Base-by-base conservation (phyloP, 2,329 filamentous ascomycete genomes). In the Pestalotiopsis sp. region DNA sequence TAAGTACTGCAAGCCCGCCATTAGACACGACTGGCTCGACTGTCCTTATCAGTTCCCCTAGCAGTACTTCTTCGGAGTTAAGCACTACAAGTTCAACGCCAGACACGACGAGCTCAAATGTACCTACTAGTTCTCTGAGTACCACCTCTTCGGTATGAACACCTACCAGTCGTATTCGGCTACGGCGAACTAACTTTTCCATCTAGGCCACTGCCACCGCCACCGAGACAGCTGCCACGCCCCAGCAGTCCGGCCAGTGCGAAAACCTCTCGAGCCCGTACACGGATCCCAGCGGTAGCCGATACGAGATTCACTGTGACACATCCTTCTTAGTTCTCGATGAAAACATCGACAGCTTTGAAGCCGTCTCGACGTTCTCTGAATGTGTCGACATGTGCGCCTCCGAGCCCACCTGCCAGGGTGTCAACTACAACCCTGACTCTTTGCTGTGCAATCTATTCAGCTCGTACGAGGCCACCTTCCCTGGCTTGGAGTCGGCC, bases 371-470 rank as follows among this genome's bases (percentile, higher is more conserved):
- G 14, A 7, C 41, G 6, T 49, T 49, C 41, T 49, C 41, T 5
- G 41, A 49, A 14, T 49, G 41, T n/a, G 5, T 49, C 41, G 7
- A 49, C 41, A 49, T 14, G 41, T 49, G 41, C 12, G 41, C 41
- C 3, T 14, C 13, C 1, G 41, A 49, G 13, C n/a, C 41, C 0
- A 49, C 2, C 3, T 49, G 41, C 41, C 13, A 7, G 13, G 41
- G 41, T 6, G 41, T 49, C 41, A n/a, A n/a, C 7, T 49, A 49
- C 41, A 3, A 49, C n/a, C 41, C 13, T n/a, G 41, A 49, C 41
- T 0, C 13, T 2, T 3, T 5, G 11, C 4, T 1, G 13, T 49
- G 41, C n/a, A 12, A n/a, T 1, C 4, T n/a, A n/a, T 52, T n/a
- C 45, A 52, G n/a, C 45, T 6, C 45, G 4, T 52, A 52, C 45